Conservation (phyloP, 345 rosid genomes). For the Sonneratia alba region DNA sequence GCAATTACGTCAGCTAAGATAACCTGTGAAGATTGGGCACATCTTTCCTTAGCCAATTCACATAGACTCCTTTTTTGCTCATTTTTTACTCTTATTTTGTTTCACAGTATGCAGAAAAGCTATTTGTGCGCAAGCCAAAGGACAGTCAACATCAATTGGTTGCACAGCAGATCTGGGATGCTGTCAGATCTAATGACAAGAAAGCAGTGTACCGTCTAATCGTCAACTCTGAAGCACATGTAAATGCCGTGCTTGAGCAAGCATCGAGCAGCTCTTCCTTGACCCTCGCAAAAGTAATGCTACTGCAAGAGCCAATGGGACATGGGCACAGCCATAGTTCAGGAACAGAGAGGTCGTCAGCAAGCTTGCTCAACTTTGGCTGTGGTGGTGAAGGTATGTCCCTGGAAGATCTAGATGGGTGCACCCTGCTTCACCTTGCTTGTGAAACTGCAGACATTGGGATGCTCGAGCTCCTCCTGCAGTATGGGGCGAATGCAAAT, state of each 20-base stretch:
- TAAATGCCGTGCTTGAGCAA: constrained; percentile 57
- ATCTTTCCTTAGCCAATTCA: background rate
- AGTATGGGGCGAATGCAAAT: constrained; percentile 82
- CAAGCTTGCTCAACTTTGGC: constrained; percentile 45
- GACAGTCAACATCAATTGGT: constrained; percentile 38
- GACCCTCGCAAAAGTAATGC: constrained; percentile 79
- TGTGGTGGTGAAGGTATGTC: constrained; percentile 36
- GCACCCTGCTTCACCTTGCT: constrained; percentile 88
- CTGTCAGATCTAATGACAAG: constrained; percentile 75
- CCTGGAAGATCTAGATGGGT: constrained; percentile 56
- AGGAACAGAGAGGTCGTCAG: constrained; percentile 67
- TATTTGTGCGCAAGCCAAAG: constrained; percentile 66
- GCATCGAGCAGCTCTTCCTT: constrained; percentile 52
- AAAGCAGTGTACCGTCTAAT: constrained; percentile 79
- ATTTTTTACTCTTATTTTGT: background rate
- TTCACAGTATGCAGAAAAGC: constrained; percentile 84
- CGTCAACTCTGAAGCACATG: constrained; percentile 62
- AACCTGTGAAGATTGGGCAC: background rate
- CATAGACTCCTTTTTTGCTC: background rate
- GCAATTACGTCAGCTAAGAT: background rate
- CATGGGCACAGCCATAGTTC: constrained; percentile 45
- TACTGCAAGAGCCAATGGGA: constrained; percentile 59
- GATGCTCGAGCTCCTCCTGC: constrained; percentile 92
- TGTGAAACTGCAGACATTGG: constrained; percentile 94
- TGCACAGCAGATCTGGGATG: constrained; percentile 85